phyloP scores from a whole-genome alignment of 164 flowering plant genomes.

The Magnolia officinalis region DNA sequence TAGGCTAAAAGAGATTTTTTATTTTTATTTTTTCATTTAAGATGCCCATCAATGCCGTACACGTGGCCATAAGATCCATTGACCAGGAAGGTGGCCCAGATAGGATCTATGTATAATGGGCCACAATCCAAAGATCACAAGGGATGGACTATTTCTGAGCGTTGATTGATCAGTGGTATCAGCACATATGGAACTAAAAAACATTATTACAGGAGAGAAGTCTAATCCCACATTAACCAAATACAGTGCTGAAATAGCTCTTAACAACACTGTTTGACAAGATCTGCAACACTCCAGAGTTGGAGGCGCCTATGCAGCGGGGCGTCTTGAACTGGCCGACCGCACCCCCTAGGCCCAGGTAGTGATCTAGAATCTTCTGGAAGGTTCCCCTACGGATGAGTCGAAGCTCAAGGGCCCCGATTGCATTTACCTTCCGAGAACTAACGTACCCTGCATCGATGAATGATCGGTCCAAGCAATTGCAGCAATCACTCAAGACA shows the following conservation, averaged over 20 bases:
- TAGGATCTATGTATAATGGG: too few species aligned
- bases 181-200: too few species aligned
- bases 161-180: too few species aligned
- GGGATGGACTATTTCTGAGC: too few species aligned
- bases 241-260: slow-evolving; percentile 69
- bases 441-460: slow-evolving; percentile 73
- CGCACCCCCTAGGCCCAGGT: slow-evolving; percentile 55
- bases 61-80: too few species aligned
- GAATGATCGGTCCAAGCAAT: slow-evolving; percentile 67
- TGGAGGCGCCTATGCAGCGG: slow-evolving; percentile 50
- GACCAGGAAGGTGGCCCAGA: too few species aligned
- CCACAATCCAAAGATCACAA: too few species aligned
- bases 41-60: too few species aligned
- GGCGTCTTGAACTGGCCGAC: slow-evolving; percentile 90
- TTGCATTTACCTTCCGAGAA: slow-evolving; percentile 58
- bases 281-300: slow-evolving; percentile 53
- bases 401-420: slow-evolving; percentile 78
- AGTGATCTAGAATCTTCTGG: slow-evolving; percentile 65
- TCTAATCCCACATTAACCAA: neutral
- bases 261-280: slow-evolving; percentile 49
- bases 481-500: slow-evolving; percentile 58
- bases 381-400: slow-evolving; percentile 68
- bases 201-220: too few species aligned
- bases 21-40: too few species aligned
- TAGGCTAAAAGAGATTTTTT: too few species aligned